phyloP scores from a whole-genome alignment of 164 flowering plant genomes.

The Liquidambar formosana region DNA sequence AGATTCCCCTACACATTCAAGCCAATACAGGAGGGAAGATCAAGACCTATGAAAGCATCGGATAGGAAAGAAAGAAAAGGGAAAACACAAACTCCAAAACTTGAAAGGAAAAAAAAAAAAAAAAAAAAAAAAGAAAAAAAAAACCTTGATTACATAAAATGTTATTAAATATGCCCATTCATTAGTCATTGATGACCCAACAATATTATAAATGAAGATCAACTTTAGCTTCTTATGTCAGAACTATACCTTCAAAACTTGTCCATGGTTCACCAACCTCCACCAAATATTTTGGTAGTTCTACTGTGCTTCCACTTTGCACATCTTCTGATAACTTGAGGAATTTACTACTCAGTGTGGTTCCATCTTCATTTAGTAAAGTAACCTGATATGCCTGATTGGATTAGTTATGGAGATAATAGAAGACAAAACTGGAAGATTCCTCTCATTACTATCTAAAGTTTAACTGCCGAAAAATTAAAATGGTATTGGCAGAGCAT shows the following conservation, averaged over 20 bases:
- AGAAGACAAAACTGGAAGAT: background rate
- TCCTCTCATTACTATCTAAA: background rate
- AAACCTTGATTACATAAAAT: background rate
- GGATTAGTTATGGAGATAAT: background rate
- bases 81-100: no score
- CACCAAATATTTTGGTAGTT: conserved; percentile 34
- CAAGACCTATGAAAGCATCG: background rate
- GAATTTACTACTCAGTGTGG: conserved; percentile 27
- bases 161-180: background rate
- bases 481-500: no score
- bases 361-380: conserved; percentile 39
- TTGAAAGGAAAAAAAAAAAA: no score
- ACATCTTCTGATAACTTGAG: conserved; percentile 31
- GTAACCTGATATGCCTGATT: conserved; percentile 24
- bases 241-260: conserved; percentile 13
- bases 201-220: background rate
- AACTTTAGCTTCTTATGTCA: background rate
- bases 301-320: conserved; percentile 26
- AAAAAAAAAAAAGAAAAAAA: background rate
- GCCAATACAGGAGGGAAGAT: background rate
- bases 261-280: conserved; percentile 33
- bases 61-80: background rate
- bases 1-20: conserved; percentile 32
- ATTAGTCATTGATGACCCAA: background rate
- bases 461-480: no score